Conservation (phyloP, 2,329 filamentous ascomycete genomes). For the Botrytis galanthina region DNA sequence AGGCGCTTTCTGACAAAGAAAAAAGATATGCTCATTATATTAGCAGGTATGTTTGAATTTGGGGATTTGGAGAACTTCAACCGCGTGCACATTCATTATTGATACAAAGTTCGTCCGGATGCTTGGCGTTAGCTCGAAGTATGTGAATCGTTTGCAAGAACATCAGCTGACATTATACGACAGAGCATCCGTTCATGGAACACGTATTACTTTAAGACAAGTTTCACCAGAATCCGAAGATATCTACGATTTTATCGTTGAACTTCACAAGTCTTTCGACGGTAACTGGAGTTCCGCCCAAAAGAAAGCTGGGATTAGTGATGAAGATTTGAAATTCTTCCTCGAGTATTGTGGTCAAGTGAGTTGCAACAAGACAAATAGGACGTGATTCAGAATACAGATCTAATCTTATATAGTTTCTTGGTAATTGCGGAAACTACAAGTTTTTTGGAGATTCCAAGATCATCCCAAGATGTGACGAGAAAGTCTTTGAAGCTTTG, state of each 20-base stretch:
- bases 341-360: conserved; percentile 65
- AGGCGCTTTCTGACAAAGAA: conserved; percentile 69
- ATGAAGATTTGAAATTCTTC: conserved; percentile 64
- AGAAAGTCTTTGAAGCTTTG: conserved; percentile 62
- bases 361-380: neutral
- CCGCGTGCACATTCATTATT: neutral
- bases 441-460: conserved; percentile 85
- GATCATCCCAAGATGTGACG: conserved; percentile 70
- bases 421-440: conserved; percentile 78
- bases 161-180: conserved; percentile 8
- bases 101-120: too few species aligned
- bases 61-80: neutral
- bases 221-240: conserved; percentile 77
- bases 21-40: conserved; percentile 92
- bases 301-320: conserved; percentile 60
- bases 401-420: conserved; percentile 50
- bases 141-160: conserved; percentile 15
- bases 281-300: conserved; percentile 72
- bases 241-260: conserved; percentile 78
- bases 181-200: conserved; percentile 75
- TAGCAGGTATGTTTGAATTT: conserved; percentile 57
- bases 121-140: neutral
- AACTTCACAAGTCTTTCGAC: conserved; percentile 62
- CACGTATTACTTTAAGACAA: conserved; percentile 75
- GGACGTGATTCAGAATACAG: neutral